phyloP scores from a whole-genome alignment of 2,329 filamentous ascomycete species.

The Aureobasidium sp. region DNA sequence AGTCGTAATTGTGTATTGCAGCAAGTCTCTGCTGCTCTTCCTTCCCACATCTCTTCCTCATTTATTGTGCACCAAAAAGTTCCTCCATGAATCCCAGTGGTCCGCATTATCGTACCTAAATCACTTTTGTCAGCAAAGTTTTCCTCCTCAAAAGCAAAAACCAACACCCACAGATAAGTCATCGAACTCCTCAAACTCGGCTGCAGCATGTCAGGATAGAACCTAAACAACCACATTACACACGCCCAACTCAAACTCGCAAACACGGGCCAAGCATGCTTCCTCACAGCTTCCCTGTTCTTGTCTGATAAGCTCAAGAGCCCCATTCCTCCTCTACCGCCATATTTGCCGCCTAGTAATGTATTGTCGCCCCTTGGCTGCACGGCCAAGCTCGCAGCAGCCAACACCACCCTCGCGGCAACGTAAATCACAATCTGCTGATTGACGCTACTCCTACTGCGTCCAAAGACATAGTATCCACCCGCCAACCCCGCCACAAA shows the following conservation, averaged over 20 bases:
- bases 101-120: conserved; percentile 68
- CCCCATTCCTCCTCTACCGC: conserved; percentile 34
- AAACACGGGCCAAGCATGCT: conserved; percentile 87
- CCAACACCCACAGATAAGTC: conserved; percentile 77
- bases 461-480: conserved; percentile 89
- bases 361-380: conserved; percentile 44
- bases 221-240: conserved; percentile 93
- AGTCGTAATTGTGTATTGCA: not conserved
- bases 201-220: conserved; percentile 86
- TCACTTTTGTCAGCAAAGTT: conserved; percentile 21
- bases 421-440: conserved; percentile 99
- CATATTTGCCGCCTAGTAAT: conserved; percentile 30
- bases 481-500: conserved; percentile 82
- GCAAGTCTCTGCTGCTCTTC: not conserved
- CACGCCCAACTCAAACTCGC: conserved; percentile 82
- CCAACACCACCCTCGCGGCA: conserved; percentile 82
- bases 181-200: conserved; percentile 88
- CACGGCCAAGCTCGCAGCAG: conserved; percentile 73
- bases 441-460: conserved; percentile 68
- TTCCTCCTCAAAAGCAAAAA: conserved; percentile 12
- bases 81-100: conserved; percentile 78
- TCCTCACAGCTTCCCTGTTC: conserved; percentile 32
- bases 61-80: conserved; percentile 76
- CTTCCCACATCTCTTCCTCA: conserved; percentile 15
- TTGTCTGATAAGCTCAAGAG: conserved; percentile 33